phyloP scores from a whole-genome alignment of 2,329 filamentous ascomycete genomes.

The Fusarium miscanthi region DNA sequence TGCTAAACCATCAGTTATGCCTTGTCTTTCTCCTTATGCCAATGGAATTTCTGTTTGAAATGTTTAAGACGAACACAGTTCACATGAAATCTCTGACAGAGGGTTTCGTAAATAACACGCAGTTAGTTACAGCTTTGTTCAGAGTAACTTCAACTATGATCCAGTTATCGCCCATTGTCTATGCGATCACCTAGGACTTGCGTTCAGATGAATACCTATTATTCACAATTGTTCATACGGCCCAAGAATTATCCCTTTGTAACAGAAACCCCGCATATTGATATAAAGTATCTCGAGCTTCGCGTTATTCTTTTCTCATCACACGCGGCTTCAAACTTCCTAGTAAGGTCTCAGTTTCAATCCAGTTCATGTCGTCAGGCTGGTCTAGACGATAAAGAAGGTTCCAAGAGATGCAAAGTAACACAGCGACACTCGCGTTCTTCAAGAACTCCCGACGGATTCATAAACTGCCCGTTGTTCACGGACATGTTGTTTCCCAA shows the following conservation, averaged over 20 bases:
- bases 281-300: neutral
- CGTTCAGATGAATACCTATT: neutral
- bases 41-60: neutral
- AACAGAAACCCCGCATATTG: neutral
- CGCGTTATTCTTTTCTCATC: neutral
- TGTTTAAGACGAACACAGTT: neutral
- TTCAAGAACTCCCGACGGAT: neutral
- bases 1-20: neutral
- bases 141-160: neutral
- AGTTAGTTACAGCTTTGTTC: neutral
- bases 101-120: neutral
- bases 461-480: neutral
- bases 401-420: neutral
- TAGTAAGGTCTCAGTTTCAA: neutral
- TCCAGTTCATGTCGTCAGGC: neutral
- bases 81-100: neutral
- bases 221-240: neutral
- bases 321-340: neutral
- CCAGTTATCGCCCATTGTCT: neutral
- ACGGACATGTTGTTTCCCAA: neutral
- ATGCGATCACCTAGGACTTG: neutral
- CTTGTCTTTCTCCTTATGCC: neutral
- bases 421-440: neutral
- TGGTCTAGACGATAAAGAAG: neutral
- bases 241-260: neutral